Conservation (phyloP, 2,329 filamentous ascomycete species). For the Sporothrix euskadiensis region DNA sequence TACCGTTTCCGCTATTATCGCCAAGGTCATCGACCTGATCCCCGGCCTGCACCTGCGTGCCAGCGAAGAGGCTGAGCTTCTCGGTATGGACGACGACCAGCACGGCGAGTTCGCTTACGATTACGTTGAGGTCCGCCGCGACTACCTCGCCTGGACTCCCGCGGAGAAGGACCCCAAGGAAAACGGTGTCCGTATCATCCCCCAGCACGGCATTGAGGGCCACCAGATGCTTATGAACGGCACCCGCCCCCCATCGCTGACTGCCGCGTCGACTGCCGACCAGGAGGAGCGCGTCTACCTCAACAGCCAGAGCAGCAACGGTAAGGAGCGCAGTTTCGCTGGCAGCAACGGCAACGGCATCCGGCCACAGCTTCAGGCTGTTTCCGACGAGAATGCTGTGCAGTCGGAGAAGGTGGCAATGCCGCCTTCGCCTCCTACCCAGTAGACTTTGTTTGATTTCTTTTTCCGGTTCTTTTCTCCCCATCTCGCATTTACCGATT, state of each 20-base stretch:
- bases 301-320: slow-evolving; percentile 25
- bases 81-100: slow-evolving; percentile 88
- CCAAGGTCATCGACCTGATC: slow-evolving; percentile 71
- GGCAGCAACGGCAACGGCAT: slow-evolving; percentile 1
- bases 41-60: slow-evolving; percentile 79
- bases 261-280: slow-evolving; percentile 15
- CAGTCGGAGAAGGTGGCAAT: slow-evolving; percentile 15
- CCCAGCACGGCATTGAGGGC: slow-evolving; percentile 71
- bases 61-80: slow-evolving; percentile 76
- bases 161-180: slow-evolving; percentile 65
- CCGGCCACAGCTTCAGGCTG: background rate
- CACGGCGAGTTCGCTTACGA: slow-evolving; percentile 89
- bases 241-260: slow-evolving; percentile 19
- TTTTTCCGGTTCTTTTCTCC: background rate
- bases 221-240: slow-evolving; percentile 58
- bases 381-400: background rate
- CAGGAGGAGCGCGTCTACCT: slow-evolving; percentile 13
- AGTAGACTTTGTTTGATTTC: background rate
- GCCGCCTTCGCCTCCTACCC: background rate
- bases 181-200: slow-evolving; percentile 59
- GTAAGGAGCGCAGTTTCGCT: slow-evolving; percentile 23
- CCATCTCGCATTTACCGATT: background rate
- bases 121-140: slow-evolving; percentile 83
- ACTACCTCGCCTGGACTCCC: slow-evolving; percentile 86
- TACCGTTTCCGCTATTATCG: slow-evolving; percentile 70